These are phyloP conservation scores for Elsinoe necatrix DNA, from an alignment of 2,329 filamentous ascomycete genomes.

Conservation along the genomic window DNA sequence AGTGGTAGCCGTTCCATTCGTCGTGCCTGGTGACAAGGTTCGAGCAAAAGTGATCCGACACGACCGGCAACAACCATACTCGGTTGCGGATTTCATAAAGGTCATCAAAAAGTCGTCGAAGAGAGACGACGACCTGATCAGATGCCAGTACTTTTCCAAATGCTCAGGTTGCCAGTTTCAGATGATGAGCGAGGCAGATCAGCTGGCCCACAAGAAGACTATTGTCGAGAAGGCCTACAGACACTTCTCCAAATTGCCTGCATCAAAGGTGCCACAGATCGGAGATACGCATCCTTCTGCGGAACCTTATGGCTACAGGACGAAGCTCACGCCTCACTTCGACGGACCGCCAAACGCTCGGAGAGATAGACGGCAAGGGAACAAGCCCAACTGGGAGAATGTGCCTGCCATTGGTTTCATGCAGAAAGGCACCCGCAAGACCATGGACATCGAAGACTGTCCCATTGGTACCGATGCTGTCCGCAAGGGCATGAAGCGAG, in stretches of 20 bases:
- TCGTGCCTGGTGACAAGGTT: conserved; percentile 73
- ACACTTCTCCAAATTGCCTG: conserved; percentile 79
- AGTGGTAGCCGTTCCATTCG: conserved; percentile 83
- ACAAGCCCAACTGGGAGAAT: conserved; percentile 49
- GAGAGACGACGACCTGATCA: conserved; percentile 67
- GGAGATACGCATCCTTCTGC: conserved; percentile 84
- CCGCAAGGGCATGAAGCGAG: conserved; percentile 65
- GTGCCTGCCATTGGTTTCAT: conserved; percentile 85
- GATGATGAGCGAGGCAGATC: conserved; percentile 83
- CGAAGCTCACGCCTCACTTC: conserved; percentile 95
- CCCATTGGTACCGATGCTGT: conserved; percentile 88
- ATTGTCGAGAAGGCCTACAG: conserved; percentile 86
- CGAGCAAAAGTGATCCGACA: conserved; percentile 73
- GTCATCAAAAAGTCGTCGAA: conserved; percentile 64
- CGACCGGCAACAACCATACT: conserved; percentile 56
- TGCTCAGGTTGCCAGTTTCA: conserved; percentile 96
- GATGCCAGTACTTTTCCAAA: conserved; percentile 75
- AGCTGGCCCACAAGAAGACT: conserved; percentile 73
- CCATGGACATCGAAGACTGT: conserved; percentile 94
- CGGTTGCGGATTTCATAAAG: conserved; percentile 72
- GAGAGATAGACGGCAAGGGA: conserved; percentile 42
- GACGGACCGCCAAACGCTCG: conserved; percentile 58
- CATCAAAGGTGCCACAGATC: conserved; percentile 65
- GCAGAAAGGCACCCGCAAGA: conserved; percentile 67
- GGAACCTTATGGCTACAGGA: conserved; percentile 85